A percentile compares a stretch with the other conserved stretches of the same genome.
These are phyloP conservation scores for Raphanus sativus DNA, from an alignment of 345 rosid genomes.

Conservation along the genomic window DNA sequence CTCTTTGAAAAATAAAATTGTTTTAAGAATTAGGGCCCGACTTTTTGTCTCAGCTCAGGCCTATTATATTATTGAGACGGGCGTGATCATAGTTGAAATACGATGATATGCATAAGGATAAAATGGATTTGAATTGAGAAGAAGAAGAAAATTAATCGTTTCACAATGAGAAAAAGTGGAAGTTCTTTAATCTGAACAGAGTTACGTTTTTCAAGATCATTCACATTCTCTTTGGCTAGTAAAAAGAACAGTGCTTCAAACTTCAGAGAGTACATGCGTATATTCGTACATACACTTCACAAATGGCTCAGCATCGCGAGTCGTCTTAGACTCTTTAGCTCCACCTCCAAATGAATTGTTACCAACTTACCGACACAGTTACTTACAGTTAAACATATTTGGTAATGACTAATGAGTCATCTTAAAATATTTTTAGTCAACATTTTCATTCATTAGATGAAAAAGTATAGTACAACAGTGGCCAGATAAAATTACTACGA, in stretches of 20 bases:
- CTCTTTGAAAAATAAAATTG: too few relatives aligned
- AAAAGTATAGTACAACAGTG: too few relatives aligned
- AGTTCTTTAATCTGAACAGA: constrained; percentile 8
- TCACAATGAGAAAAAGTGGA: background rate
- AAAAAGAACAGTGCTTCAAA: background rate
- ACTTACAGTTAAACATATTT: too few relatives aligned
- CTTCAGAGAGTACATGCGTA: constrained; percentile 3
- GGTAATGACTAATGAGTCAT: too few relatives aligned
- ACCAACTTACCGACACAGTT: background rate
- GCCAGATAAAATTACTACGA: too few relatives aligned
- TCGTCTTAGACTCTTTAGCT: background rate
- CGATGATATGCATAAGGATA: background rate
- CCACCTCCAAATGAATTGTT: constrained; percentile 16
- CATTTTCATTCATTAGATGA: too few relatives aligned
- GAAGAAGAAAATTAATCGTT: constrained; percentile 8
- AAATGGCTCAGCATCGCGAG: constrained; percentile 33
- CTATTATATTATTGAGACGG: too few relatives aligned
- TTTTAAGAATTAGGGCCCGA: too few relatives aligned
- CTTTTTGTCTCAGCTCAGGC: too few relatives aligned
- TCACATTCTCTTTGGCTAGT: constrained; percentile 4
- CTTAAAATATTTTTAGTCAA: too few relatives aligned
- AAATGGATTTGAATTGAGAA: constrained; percentile 7
- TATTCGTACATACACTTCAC: constrained; percentile 32
- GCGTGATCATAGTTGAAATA: background rate
- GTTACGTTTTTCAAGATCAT: background rate